Evolutionary conservation across 2,329 filamentous ascomycete genomes (phyloP).

Genomic region (Monilinia laxa): DNA sequence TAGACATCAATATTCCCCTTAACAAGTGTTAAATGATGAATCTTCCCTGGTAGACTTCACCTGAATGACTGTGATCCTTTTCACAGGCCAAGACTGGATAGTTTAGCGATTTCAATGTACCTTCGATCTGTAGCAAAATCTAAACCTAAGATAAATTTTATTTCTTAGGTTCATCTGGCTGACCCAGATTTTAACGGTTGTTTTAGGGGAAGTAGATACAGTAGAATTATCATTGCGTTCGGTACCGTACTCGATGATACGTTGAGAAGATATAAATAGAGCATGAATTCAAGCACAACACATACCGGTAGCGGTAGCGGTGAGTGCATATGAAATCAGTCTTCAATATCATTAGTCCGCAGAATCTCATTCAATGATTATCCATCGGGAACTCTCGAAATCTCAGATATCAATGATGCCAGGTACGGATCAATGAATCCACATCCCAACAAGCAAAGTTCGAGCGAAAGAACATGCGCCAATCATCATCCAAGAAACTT

Average conservation of each 20-base stretch:
- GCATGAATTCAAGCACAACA: not conserved
- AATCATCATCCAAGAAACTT: not conserved
- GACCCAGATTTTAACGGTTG: no score
- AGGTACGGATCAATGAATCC: slow-evolving; percentile 10
- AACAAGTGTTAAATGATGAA: no score
- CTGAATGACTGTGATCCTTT: no score
- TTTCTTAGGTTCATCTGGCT: no score
- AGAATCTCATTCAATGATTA: slow-evolving; percentile 3
- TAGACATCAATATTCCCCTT: not conserved
- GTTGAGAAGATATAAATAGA: not conserved
- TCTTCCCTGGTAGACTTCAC: no score
- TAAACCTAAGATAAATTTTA: no score
- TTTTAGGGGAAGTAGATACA: no score
- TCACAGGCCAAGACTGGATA: no score
- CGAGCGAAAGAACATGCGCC: slow-evolving; percentile 1
- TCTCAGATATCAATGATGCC: slow-evolving; percentile 3
- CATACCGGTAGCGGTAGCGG: not conserved
- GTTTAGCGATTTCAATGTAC: no score
- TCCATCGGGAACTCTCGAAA: slow-evolving; percentile 19
- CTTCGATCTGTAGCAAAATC: no score
- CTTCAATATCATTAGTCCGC: not conserved
- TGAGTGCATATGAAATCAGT: not conserved
- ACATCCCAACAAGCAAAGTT: not conserved
- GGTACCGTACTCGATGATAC: not conserved
- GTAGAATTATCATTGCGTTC: no score